phyloP scores from a whole-genome alignment of 73 alveolate genomes.

The Blepharisma japonicum region DNA sequence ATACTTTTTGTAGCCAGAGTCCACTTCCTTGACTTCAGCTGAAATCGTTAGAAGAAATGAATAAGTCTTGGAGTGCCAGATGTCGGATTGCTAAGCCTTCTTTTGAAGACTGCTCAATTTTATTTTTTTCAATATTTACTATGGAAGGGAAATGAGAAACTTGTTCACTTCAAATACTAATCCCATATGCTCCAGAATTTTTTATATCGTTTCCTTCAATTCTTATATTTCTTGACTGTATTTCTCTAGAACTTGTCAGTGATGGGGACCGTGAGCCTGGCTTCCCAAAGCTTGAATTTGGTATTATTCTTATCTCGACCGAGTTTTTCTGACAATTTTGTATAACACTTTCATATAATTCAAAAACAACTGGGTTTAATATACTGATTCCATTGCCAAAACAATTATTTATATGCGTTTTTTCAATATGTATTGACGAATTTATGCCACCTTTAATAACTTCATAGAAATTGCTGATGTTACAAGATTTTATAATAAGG shows the following conservation, averaged over 20 bases:
- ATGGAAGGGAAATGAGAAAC: neutral
- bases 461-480: constrained; percentile 21
- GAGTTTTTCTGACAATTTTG: constrained; percentile 18
- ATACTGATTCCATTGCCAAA: neutral
- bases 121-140: neutral
- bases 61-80: neutral
- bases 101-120: constrained; percentile 7
- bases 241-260: too few species aligned
- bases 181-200: constrained; percentile 33
- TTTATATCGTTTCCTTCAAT: constrained; percentile 29
- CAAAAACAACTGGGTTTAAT: constrained; percentile 33
- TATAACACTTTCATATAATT: neutral
- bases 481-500: constrained; percentile 24
- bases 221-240: neutral
- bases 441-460: constrained; percentile 36
- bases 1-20: constrained; percentile 25
- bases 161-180: constrained; percentile 7
- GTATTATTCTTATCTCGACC: neutral
- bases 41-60: neutral
- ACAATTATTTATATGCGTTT: constrained; percentile 30
- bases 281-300: neutral
- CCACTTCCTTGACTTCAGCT: constrained; percentile 16
- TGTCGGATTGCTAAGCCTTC: constrained; percentile 30
- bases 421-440: constrained; percentile 17
- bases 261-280: too few species aligned